Conservation (phyloP, 73 alveolate genomes). For the Durusdinium trenchii region DNA sequence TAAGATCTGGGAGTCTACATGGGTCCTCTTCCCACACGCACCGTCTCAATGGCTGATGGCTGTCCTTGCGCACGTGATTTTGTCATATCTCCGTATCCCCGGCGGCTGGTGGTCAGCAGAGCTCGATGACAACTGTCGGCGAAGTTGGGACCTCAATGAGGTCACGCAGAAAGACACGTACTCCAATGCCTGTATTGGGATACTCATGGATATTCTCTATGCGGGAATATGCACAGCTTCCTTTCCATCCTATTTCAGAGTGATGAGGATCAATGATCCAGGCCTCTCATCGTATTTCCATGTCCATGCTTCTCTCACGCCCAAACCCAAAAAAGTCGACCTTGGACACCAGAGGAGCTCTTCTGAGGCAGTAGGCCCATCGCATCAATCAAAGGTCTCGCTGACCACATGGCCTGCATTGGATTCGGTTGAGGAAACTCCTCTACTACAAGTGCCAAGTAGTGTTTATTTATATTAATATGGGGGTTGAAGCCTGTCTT, state of each 20-base stretch:
- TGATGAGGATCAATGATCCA: neutral
- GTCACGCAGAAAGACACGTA: neutral
- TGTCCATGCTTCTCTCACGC: no score
- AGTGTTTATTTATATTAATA: no score
- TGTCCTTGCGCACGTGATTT: neutral
- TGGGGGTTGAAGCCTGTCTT: no score
- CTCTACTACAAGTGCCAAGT: no score
- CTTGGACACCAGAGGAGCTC: neutral
- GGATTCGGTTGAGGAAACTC: no score
- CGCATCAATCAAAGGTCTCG: no score
- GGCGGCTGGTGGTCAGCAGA: constrained; percentile 29
- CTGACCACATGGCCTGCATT: no score
- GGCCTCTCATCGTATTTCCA: no score
- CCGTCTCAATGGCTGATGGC: neutral
- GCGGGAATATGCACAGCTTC: neutral
- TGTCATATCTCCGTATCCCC: neutral
- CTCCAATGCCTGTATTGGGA: neutral
- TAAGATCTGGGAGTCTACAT: neutral
- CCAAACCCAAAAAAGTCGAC: neutral
- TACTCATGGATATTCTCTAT: neutral
- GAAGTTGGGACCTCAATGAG: constrained; percentile 10
- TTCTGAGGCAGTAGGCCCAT: no score
- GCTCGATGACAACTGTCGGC: neutral
- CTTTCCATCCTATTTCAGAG: neutral
- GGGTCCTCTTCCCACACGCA: neutral